Evolutionary conservation across 2,329 filamentous ascomycete species (phyloP), one percentile per base, ranked within the genome.

Genomic region (Alternaria conjuncta): DNA sequence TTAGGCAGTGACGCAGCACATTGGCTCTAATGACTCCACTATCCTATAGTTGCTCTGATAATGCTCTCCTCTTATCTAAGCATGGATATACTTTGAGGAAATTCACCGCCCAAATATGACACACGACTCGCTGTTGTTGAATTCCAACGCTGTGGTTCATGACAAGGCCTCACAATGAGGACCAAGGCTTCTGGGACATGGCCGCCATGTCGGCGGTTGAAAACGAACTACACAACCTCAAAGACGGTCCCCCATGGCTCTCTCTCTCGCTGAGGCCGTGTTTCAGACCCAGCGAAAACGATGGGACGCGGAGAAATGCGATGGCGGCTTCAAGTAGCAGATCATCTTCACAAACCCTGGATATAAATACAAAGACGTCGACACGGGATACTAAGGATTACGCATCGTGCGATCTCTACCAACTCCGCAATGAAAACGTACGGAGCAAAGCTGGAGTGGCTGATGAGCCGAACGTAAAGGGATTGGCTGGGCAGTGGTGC

Each of bases 1-100:
- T 64, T 86, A 51, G 85, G 85, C 0, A 82, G 80, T 30, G 85
- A 86, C 63, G 68, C 80, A 36, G 73, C 84, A 36, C 73, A 72
- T 28, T 86, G 84, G 81, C 53, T 70, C 5, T 51, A 20, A 36
- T 32, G 12, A 13, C 26, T 2, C 20, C 28, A 51, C 28, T 9
- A 23, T 23, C 9, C 10, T 23, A 13, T 41, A 41, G 36, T 41
- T 6, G 3, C 36, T 41, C 36, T 41, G 5, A 41, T 5, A 41
- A 41, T 41, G 15, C 36, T 41, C 36, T 41, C 36, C 36, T 41
- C 36, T 4, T 41, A 41, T 41, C 36, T 18, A 41, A 18, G 15
- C 15, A 45, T 45, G 43, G 3, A 18, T 21, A 20, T 3, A 21
- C 1, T 2, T 2, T 45, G 18, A 5, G 43, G 6, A 45, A 45